Conservation (phyloP, 371 early-diverging fungal species). For the Mortierella sp. region DNA sequence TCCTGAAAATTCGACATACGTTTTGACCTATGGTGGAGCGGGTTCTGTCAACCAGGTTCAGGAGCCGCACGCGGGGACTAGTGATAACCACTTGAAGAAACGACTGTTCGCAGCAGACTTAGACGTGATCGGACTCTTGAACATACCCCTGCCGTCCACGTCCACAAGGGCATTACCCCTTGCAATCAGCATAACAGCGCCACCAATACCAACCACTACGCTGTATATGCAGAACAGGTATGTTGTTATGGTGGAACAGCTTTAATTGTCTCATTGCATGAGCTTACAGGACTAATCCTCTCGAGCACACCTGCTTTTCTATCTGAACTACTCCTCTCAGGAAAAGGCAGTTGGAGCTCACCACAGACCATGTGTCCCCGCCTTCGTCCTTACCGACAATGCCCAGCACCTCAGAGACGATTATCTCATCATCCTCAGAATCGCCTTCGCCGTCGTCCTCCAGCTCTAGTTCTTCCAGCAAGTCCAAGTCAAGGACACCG, state of each 20-base stretch:
- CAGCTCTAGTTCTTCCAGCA: constrained; percentile 10
- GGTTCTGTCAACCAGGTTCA: constrained; percentile 44
- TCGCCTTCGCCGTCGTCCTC: not conserved
- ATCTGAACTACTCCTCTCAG: no score
- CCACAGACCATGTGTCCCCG: not conserved
- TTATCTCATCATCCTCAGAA: not conserved
- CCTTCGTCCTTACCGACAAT: not conserved
- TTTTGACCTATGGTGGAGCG: constrained; percentile 43
- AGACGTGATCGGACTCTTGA: no score
- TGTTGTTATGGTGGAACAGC: no score
- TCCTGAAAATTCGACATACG: constrained; percentile 42
- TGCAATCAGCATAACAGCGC: no score
- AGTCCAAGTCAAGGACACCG: not conserved
- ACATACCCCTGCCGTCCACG: no score
- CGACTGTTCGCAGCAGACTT: not conserved
- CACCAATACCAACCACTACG: no score
- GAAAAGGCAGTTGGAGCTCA: not conserved
- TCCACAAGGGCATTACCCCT: no score
- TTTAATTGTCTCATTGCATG: no score
- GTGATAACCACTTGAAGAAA: not conserved
- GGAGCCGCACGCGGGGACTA: not conserved
- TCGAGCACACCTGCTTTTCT: no score
- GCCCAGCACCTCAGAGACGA: not conserved
- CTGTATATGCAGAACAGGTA: no score
- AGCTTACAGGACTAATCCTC: no score